phyloP scores from a whole-genome alignment of 371 early-diverging fungal genomes.

The Polyrhizophydium stewartii region DNA sequence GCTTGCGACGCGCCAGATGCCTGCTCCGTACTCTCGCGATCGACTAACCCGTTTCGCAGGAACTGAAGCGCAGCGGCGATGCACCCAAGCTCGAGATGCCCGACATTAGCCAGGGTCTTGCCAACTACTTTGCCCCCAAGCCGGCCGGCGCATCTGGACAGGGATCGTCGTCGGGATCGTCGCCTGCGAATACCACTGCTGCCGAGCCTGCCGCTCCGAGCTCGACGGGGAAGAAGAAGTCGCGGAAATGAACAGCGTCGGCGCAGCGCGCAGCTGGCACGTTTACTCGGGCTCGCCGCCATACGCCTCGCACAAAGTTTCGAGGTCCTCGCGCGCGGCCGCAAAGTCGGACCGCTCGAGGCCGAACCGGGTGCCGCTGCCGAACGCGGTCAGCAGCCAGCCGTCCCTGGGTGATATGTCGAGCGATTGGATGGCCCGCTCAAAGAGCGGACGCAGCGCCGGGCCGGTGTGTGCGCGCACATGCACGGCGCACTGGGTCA shows the following conservation, averaged over 20 bases:
- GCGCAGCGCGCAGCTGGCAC: neutral
- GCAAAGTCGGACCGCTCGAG: constrained; percentile 1
- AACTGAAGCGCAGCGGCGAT: constrained; percentile 13
- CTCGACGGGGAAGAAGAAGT: neutral
- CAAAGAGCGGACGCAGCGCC: neutral
- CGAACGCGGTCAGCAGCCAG: neutral
- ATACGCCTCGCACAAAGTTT: neutral
- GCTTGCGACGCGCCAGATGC: neutral
- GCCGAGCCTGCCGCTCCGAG: constrained; percentile 1
- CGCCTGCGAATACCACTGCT: neutral
- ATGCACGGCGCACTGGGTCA: neutral
- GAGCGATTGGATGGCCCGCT: neutral
- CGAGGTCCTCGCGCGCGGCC: neutral
- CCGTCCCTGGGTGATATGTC: neutral
- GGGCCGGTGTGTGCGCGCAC: neutral
- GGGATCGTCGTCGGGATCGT: neutral
- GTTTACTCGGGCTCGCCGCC: neutral
- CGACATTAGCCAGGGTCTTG: constrained; percentile 45
- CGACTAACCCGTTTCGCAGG: neutral
- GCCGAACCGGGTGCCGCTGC: neutral
- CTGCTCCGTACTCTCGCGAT: neutral
- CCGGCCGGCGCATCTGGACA: neutral
- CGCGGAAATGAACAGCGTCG: neutral
- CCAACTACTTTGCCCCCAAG: constrained; percentile 38
- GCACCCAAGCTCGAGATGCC: constrained; percentile 40